Base-by-base conservation (phyloP, 257 asterid genomes). In the Ligustrum vulgare region DNA sequence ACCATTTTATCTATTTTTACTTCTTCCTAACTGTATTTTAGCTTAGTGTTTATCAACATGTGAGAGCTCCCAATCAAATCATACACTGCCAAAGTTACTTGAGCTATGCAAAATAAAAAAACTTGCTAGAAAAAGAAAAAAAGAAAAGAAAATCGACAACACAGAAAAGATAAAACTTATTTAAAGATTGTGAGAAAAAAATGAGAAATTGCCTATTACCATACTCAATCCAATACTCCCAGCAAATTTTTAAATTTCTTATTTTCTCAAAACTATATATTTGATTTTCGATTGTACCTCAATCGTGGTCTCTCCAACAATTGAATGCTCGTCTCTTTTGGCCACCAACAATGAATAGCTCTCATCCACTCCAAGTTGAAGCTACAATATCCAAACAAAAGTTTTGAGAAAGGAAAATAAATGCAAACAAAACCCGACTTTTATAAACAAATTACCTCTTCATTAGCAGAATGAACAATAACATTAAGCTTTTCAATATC, bases 301-400 rank as follows among this genome's bases (percentile, higher is more conserved):
- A 72, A 94, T 89, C 3, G 90, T 87, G 67, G 84, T 78, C 22
- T 77, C 93, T 22, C 89, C 94, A 37, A 90, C 77, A 65, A 94
- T 82, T 3, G 98, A 94, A 36, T 69, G 86, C 65, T 74, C 88
- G 33, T 87, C 88, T 12, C 72, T 74, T 73, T 82, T 86, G 3
- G 89, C 86, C 85, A 89, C 95, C 78, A 87, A 78, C 79, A 92
- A 80, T 22, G 97, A 79, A 79, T 94, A 94, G 84, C 94, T 94
- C 89, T 94, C 98, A 69, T 94, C 98, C 47, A 88, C 89, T 66
- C 97, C 98, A 67, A 94, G 95, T 80, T 89, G 90, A 75, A 94
- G 87, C 97, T 94, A 74, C 74, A 80, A 73, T 60, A 56, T 33
- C 70, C 76, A 41, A 65, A 63, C 7, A 70, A 25, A 75, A 35